Evolutionary conservation across 2,329 filamentous ascomycete species (phyloP), one percentile per base, ranked within the genome.

Genomic region (Thermoascus crustaceus): DNA sequence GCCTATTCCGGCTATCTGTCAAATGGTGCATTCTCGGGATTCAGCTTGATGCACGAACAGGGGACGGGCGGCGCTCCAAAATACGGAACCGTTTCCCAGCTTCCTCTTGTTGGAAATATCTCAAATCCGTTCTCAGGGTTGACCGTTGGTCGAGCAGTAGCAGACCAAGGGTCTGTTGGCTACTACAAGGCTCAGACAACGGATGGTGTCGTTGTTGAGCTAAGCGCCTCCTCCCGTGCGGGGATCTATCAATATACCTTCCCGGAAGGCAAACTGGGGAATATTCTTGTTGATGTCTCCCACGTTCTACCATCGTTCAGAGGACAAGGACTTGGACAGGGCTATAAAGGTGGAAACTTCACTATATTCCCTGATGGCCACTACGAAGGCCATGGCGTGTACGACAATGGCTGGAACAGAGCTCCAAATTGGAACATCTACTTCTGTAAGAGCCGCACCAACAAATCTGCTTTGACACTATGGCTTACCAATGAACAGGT

Each of bases 11-110:
- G 64, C 1, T 67, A 66, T 43, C 38, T 56, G 9, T 37, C 52
- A 24, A 43, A 55, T 18, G 74, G 75, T 3, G 66, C 69, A 20
- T 72, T 79, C 43, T 73, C 68, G 2, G 76, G 73, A 11, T 78
- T 79, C 54, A 75, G 71, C 39, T 66, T 80, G 69, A 73, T 80
- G 48, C 78, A 81, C 44, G 76, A 80, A 50, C 74, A 72, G 41
- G 78, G 78, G 3, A 84, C 78, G 0, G 80, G 80, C 5, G 80
- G 80, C 1, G 76, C 76, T 1, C 77, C 80, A 1, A 83, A 82
- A 53, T 84, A 83, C 41, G 80, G 80, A 4, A 75, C 80, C 2
- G 72, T 79, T 20, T 64, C 73, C 1, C 76, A 79, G 54, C 65
- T 79, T 55, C 76, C 74, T 0, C 55, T 75, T 1, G 47, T 70